These are phyloP conservation scores for Schizophyllum amplum DNA, from an alignment of 1,284 basidiomycete species.

Conservation along the genomic window DNA sequence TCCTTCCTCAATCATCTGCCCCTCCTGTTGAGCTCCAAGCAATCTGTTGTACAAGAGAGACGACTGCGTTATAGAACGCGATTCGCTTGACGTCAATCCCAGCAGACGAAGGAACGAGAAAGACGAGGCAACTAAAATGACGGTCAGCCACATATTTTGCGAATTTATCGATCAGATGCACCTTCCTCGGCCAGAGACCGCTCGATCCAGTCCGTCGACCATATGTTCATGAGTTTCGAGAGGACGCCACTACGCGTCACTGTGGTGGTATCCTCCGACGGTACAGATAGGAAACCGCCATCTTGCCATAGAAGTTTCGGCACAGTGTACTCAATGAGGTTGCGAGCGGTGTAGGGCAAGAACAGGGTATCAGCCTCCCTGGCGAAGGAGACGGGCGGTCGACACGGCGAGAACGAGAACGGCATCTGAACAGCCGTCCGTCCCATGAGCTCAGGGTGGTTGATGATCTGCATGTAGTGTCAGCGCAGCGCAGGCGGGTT, in stretches of 20 bases:
- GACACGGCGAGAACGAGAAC: conserved; percentile 72
- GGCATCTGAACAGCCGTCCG: conserved; percentile 94
- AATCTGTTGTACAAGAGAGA: conserved; percentile 51
- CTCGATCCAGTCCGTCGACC: conserved; percentile 79
- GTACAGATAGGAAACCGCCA: conserved; percentile 68
- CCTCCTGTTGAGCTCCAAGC: conserved; percentile 39
- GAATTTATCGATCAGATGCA: conserved; percentile 24
- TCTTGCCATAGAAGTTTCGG: conserved; percentile 78
- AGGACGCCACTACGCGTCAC: conserved; percentile 58
- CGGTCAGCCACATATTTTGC: neutral
- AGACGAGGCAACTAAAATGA: conserved; percentile 30
- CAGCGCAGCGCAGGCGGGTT: conserved; percentile 2
- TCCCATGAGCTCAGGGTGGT: conserved; percentile 98
- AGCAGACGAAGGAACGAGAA: conserved; percentile 79
- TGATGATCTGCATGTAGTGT: conserved; percentile 68
- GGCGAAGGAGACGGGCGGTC: conserved; percentile 29
- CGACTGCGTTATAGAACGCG: conserved; percentile 50
- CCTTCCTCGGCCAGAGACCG: conserved; percentile 62
- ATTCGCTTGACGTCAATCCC: conserved; percentile 54
- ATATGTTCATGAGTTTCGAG: conserved; percentile 81
- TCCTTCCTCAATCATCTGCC: conserved; percentile 29
- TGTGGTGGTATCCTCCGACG: conserved; percentile 47
- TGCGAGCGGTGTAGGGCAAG: conserved; percentile 80
- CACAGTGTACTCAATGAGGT: conserved; percentile 75
- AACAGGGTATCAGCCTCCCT: conserved; percentile 84